phyloP scores from a whole-genome alignment of 2,329 filamentous ascomycete species.

The Ascochyta fabae region DNA sequence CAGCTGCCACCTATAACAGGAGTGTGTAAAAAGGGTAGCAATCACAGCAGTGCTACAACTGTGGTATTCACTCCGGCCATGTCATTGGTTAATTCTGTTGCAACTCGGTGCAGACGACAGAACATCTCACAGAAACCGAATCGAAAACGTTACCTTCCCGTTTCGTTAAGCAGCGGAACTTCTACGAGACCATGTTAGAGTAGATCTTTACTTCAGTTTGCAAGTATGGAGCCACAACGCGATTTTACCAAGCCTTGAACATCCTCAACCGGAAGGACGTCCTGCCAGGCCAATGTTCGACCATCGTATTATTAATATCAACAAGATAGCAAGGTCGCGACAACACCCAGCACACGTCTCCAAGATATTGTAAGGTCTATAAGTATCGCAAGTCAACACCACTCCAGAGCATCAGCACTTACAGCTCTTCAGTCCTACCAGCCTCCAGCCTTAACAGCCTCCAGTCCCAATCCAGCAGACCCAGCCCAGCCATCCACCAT shows the following conservation, averaged over 20 bases:
- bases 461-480: not conserved
- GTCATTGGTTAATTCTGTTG: no score
- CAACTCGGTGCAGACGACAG: not conserved
- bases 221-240: not conserved
- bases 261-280: not conserved
- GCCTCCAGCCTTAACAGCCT: not conserved
- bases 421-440: not conserved
- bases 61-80: no score
- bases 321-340: not conserved
- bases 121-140: not conserved
- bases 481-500: conserved; percentile 13
- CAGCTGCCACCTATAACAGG: no score
- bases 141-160: not conserved
- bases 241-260: conserved; percentile 1
- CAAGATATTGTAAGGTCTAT: not conserved
- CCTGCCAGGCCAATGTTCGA: not conserved
- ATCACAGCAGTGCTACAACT: no score
- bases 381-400: not conserved
- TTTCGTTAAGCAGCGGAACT: conserved; percentile 2
- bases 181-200: not conserved
- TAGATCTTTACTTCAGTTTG: not conserved
- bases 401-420: not conserved
- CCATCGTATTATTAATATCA: conserved; percentile 1
- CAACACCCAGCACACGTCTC: not conserved
- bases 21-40: no score